Evolutionary conservation across 192 early-diverging fungal genomes (phyloP), one percentile per base, ranked within the genome.

Genomic region (Podila epicladia): DNA sequence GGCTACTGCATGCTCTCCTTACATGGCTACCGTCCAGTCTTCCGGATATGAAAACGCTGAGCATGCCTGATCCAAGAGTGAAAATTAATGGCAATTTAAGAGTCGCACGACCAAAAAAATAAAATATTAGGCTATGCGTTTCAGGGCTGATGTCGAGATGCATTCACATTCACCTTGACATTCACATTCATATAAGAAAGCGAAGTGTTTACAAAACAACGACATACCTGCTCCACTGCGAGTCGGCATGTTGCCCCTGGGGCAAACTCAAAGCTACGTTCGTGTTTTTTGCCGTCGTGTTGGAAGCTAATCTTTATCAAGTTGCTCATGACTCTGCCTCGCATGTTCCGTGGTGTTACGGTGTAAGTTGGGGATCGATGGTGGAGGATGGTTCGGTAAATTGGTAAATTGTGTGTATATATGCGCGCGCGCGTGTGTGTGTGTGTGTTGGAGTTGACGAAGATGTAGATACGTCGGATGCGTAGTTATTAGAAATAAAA

Each of bases 21-120:
- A 80, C 77, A 80, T 64, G 9, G 77, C 77, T 29, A 80, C 26
- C 5, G 61, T 69, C 77, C 77, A 80, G 62, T 73, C 71, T 17
- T 72, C 70, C 6, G 61, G 61, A 37, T 73, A 64, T 15, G 67
- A 64, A 20, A 73, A 67, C 31, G 58, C 50, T 2, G 77, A 58
- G 59, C 66, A 80, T 15, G 67, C 69, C 77, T 80, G 35, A 49
- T 35, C 49, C 45, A 20, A 22, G 24, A 55, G 53, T 4, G 26
- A 24, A 55, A 55, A 55, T 55, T n/a, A 7, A 55, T 55, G 41
- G 41, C 41, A 45, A 45, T 45, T 45, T 45, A 15, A 15, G 1
- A 17, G 38, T 41, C 33, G 38, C 38, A 41, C 13, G 38, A 41
- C 38, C n/a, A 41, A 45, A 45, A 41, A 41, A 41, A 41, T 29